These are phyloP conservation scores for Akanthomyces dipterigenus DNA, from an alignment of 2,329 filamentous ascomycete genomes.

Conservation along the genomic window DNA sequence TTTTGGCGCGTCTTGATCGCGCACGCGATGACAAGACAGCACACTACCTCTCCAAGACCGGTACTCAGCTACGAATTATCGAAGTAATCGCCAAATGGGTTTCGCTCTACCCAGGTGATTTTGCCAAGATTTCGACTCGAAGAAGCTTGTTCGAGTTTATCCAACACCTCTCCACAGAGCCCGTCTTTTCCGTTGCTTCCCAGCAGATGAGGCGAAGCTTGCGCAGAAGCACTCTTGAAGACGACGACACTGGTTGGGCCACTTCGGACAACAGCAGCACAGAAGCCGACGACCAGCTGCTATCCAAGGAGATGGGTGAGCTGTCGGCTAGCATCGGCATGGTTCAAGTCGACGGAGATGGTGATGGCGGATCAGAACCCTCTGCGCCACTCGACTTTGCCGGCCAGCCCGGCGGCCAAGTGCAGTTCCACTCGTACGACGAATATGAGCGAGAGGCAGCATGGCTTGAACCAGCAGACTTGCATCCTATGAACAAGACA, in stretches of 20 bases:
- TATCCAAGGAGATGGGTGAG: slow-evolving; percentile 34
- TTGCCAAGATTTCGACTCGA: slow-evolving; percentile 70
- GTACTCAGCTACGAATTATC: slow-evolving; percentile 75
- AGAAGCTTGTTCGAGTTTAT: slow-evolving; percentile 71
- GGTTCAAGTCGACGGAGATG: slow-evolving; percentile 42
- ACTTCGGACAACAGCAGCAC: slow-evolving; percentile 57
- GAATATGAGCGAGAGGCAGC: slow-evolving; percentile 75
- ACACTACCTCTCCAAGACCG: slow-evolving; percentile 68
- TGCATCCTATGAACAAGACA: slow-evolving; percentile 68
- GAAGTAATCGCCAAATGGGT: slow-evolving; percentile 86
- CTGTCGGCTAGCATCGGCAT: slow-evolving; percentile 37
- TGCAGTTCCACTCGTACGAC: slow-evolving; percentile 62
- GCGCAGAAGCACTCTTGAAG: slow-evolving; percentile 64
- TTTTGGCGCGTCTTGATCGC: slow-evolving; percentile 68
- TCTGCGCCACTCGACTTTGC: slow-evolving; percentile 26
- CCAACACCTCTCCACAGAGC: slow-evolving; percentile 62
- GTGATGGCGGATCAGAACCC: slow-evolving; percentile 37
- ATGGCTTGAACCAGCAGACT: slow-evolving; percentile 62
- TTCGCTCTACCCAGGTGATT: slow-evolving; percentile 83
- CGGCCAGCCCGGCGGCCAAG: slow-evolving; percentile 37
- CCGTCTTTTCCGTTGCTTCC: slow-evolving; percentile 77
- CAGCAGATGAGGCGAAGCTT: slow-evolving; percentile 79
- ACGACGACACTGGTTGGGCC: slow-evolving; percentile 93
- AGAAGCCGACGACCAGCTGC: slow-evolving; percentile 26
- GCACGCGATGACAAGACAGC: slow-evolving; percentile 59